Conservation (phyloP, 2,329 filamentous ascomycete species). For the Calonectria naviculata region DNA sequence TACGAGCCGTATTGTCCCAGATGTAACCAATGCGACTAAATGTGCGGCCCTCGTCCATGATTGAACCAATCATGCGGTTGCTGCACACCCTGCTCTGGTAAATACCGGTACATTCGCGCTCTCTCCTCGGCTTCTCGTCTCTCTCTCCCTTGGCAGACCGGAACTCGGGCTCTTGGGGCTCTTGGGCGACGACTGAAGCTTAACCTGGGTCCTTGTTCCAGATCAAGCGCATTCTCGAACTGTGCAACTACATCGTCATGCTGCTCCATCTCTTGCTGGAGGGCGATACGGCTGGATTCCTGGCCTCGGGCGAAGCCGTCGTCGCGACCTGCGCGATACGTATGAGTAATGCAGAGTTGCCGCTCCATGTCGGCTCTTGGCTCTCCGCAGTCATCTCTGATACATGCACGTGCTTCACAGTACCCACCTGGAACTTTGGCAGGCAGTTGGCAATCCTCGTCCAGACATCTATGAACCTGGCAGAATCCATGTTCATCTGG, state of each 20-base stretch:
- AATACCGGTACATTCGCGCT: neutral
- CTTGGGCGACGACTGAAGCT: neutral
- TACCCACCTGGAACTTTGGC: slow-evolving; percentile 13
- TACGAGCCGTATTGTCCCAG: too few species aligned
- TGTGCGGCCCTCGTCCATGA: neutral
- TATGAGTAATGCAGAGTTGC: slow-evolving; percentile 7
- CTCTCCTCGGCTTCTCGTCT: neutral
- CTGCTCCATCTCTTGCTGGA: neutral
- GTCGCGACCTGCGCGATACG: neutral
- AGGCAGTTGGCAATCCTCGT: neutral
- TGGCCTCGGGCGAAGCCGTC: neutral
- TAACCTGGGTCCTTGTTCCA: neutral
- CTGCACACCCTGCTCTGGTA: neutral
- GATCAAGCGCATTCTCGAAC: neutral
- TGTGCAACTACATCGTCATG: neutral
- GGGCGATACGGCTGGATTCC: neutral
- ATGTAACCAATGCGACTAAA: neutral
- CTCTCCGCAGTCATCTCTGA: neutral
- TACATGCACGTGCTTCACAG: slow-evolving; percentile 19
- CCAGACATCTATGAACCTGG: slow-evolving; percentile 11
- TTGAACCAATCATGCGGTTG: neutral
- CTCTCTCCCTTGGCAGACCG: neutral
- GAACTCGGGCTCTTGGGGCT: neutral
- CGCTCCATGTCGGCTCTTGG: neutral
- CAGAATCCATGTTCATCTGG: neutral